A percentile compares a stretch with the other conserved stretches of the same genome.
These are phyloP conservation scores for Diacronema lutheri DNA, from an alignment of 78 protist species.

Conservation along the genomic window DNA sequence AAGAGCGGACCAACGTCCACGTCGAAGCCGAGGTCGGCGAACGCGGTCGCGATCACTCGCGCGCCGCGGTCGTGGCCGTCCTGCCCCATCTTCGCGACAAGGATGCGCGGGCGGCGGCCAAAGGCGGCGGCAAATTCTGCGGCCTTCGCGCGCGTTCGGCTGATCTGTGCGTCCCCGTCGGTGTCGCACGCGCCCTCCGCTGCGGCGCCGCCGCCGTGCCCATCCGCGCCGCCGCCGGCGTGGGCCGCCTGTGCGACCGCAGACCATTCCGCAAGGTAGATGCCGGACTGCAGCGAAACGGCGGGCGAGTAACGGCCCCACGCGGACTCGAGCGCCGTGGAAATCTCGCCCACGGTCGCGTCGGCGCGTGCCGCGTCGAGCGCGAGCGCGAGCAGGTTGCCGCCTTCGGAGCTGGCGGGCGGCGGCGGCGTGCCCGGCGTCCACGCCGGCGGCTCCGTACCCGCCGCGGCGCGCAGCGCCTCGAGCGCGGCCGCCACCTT, in stretches of 20 bases:
- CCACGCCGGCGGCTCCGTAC: neutral
- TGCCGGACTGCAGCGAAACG: no score
- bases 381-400: conserved; percentile 67
- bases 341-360: conserved; percentile 93
- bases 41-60: conserved; percentile 93
- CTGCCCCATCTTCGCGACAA: conserved; percentile 90
- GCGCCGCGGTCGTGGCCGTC: conserved; percentile 99
- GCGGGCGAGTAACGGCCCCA: conserved; percentile 44
- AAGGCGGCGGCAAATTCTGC: neutral
- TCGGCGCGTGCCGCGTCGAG: conserved; percentile 85
- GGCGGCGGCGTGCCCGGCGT: neutral
- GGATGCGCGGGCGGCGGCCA: conserved; percentile 52
- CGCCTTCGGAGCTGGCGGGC: no score
- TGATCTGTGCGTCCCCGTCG: neutral
- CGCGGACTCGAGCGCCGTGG: conserved; percentile 77
- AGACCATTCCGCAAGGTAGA: no score
- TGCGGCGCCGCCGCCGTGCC: neutral
- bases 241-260: neutral
- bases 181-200: neutral
- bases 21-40: conserved; percentile 96
- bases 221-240: neutral
- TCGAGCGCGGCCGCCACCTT: neutral
- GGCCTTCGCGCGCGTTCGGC: neutral
- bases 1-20: conserved; percentile 93
- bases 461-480: neutral